These are phyloP conservation scores for Aspergillus sclerotioniger DNA, from an alignment of 495 filamentous ascomycete genomes.

Conservation along the genomic window DNA sequence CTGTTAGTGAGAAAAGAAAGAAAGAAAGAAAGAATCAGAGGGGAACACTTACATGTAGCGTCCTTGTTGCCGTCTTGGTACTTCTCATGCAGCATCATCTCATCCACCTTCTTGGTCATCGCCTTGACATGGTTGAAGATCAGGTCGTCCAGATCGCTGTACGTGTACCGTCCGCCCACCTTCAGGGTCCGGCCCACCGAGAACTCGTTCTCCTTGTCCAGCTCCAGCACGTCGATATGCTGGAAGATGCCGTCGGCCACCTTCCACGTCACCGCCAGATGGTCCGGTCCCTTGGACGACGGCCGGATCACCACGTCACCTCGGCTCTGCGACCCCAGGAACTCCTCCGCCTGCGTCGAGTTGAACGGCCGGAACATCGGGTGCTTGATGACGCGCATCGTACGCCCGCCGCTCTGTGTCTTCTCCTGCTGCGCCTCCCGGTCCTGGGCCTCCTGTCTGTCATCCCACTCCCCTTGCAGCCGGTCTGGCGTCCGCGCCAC, in stretches of 20 bases:
- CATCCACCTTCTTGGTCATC: slow-evolving; percentile 96
- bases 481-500: slow-evolving; percentile 65
- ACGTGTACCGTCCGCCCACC: slow-evolving; percentile 81
- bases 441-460: slow-evolving; percentile 72
- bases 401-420: slow-evolving; percentile 75
- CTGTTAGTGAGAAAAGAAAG: slow-evolving; percentile 10
- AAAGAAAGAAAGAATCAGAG: too few species aligned
- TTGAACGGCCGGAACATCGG: slow-evolving; percentile 93
- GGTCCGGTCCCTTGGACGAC: slow-evolving; percentile 89
- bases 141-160: slow-evolving; percentile 94
- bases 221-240: slow-evolving; percentile 93
- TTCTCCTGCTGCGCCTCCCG: slow-evolving; percentile 74
- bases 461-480: slow-evolving; percentile 80
- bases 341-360: slow-evolving; percentile 89
- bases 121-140: slow-evolving; percentile 96
- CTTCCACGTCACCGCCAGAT: slow-evolving; percentile 97
- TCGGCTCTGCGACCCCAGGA: slow-evolving; percentile 73
- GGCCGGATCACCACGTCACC: slow-evolving; percentile 95
- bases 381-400: slow-evolving; percentile 93
- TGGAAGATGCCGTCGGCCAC: slow-evolving; percentile 93
- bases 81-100: slow-evolving; percentile 90
- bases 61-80: slow-evolving; percentile 76
- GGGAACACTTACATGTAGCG: slow-evolving; percentile 77
- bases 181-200: slow-evolving; percentile 81
- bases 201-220: slow-evolving; percentile 96